phyloP scores from a whole-genome alignment of 1,284 basidiomycete genomes.

The Inonotus hispidus region DNA sequence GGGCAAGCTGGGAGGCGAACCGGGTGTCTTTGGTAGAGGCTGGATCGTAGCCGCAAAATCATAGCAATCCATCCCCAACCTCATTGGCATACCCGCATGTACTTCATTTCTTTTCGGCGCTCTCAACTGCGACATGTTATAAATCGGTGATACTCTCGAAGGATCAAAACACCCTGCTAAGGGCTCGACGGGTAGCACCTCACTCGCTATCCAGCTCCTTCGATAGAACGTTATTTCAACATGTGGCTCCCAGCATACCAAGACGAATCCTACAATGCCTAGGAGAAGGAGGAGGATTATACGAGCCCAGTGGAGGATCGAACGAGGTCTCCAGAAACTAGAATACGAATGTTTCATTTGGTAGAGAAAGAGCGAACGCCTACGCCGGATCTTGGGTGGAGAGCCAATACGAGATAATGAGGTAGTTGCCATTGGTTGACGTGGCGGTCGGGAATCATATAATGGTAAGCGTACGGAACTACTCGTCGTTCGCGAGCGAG shows the following conservation, averaged over 20 bases:
- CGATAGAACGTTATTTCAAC: slow-evolving; percentile 76
- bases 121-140: slow-evolving; percentile 63
- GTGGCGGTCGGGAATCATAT: slow-evolving; percentile 10
- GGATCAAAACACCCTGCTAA: slow-evolving; percentile 73
- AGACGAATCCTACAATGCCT: slow-evolving; percentile 40
- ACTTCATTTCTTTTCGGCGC: slow-evolving; percentile 62
- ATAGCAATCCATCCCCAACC: slow-evolving; percentile 82
- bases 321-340: slow-evolving; percentile 12
- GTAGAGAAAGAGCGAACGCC: slow-evolving; percentile 4
- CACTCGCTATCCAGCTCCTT: slow-evolving; percentile 65
- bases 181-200: slow-evolving; percentile 57
- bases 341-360: slow-evolving; percentile 11
- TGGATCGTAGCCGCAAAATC: slow-evolving; percentile 77
- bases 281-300: slow-evolving; percentile 48
- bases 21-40: slow-evolving; percentile 24
- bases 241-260: slow-evolving; percentile 70
- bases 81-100: slow-evolving; percentile 71
- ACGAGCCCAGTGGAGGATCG: slow-evolving; percentile 22
- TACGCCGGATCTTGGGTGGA: slow-evolving; percentile 13
- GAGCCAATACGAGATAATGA: slow-evolving; percentile 5
- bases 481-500: slow-evolving; percentile 11
- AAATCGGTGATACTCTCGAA: slow-evolving; percentile 49
- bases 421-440: neutral
- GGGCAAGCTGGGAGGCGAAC: slow-evolving; percentile 20
- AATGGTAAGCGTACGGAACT: slow-evolving; percentile 14